Base-by-base conservation (phyloP, 345 rosid species). In the Gossypium anomalum region DNA sequence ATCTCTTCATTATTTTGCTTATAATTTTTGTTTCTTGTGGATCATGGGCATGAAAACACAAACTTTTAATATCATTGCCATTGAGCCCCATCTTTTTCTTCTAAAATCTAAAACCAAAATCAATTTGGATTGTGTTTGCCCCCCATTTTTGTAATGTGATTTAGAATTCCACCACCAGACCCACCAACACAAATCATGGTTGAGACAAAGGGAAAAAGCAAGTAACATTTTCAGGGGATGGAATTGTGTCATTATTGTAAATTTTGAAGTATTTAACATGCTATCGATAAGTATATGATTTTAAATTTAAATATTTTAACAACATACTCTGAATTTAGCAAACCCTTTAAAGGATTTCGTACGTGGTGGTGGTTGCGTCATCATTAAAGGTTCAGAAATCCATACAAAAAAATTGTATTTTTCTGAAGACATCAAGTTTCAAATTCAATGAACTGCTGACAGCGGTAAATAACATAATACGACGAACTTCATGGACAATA, bases 101-200 rank as follows among this genome's bases (percentile, higher is more conserved):
- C 67, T 80, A 85, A 82, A 83, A 80, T 87, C 85, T 82, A 88
- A 89, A 86, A 80, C 87, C 87, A 79, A 81, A 82, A 89, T 87
- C 93, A 64, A 81, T 80, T 71, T 43, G 78, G 90, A 90, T 92
- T 84, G 87, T 85, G 80, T 83, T 76, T 92, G 98, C 88, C 75
- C 92, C 95, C 95, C 90, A 81, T 84, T 25, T 57, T 85, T 84
- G 66, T 83, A 71, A 76, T 78, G 81, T 81, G 83, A 85, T 81
- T 72, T 65, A 69, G 72, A 79, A 75, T 44, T 56, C 80, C 80
- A 80, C 86, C 87, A 86, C 81, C 85, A 84, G 59, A 79, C 86
- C 89, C 88, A 89, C 92, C 90, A 88, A 76, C 77, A 76, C 77
- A 73, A 71, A 85, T 85, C 85, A 87, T 88, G 88, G 83, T 70